A percentile compares a stretch with the other conserved stretches of the same genome.
These are phyloP conservation scores for Breviolum minutum DNA, from an alignment of 73 alveolate genomes.

Conservation along the genomic window DNA sequence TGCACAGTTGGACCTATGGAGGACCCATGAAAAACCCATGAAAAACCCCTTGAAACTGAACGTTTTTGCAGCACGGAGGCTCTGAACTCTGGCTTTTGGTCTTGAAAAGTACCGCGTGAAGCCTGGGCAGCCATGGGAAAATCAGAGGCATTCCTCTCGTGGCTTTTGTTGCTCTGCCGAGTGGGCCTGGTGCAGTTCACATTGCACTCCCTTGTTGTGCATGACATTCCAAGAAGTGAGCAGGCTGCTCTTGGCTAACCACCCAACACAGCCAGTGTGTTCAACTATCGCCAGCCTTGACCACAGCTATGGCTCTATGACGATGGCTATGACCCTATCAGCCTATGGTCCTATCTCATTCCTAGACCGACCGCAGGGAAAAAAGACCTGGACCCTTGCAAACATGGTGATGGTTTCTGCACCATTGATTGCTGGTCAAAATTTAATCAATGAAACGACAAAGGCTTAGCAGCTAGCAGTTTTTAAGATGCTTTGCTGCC, in stretches of 20 bases:
- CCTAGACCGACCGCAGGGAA: not conserved
- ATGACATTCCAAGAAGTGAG: not conserved
- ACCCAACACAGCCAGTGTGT: constrained; percentile 5
- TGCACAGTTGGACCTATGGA: too few relatives aligned
- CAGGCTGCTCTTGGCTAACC: not conserved
- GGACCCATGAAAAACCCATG: too few relatives aligned
- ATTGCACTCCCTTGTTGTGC: not conserved
- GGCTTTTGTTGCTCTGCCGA: too few relatives aligned
- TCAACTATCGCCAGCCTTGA: not conserved
- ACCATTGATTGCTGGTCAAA: not conserved
- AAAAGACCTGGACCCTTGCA: not conserved
- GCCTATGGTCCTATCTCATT: not conserved
- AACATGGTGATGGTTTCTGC: not conserved
- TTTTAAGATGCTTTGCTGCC: not conserved
- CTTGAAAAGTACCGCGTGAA: too few relatives aligned
- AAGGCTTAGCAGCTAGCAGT: not conserved
- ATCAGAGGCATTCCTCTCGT: too few relatives aligned
- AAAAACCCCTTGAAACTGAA: too few relatives aligned
- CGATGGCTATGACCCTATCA: not conserved
- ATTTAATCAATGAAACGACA: not conserved
- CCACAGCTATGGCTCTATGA: not conserved
- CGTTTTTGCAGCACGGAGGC: too few relatives aligned
- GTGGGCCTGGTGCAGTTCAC: too few relatives aligned
- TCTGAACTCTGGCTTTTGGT: too few relatives aligned
- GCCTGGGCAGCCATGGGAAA: too few relatives aligned